A percentile compares a stretch with the other conserved stretches of the same genome.
phyloP scores from a whole-genome alignment of 768 basidiomycete species.

The Pholiota conissans region DNA sequence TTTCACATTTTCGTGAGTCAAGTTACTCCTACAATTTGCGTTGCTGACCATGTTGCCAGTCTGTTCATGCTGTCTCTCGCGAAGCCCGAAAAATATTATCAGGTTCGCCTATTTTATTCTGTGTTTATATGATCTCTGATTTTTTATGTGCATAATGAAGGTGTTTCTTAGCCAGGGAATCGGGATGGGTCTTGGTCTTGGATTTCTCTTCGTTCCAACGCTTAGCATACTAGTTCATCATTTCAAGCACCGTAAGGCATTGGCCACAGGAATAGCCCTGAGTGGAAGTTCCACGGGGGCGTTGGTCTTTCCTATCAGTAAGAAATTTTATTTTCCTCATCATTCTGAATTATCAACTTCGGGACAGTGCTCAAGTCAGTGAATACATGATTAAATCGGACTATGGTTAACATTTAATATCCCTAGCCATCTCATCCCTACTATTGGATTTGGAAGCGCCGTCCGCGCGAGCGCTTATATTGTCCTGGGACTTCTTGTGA shows the following conservation, averaged over 20 bases:
- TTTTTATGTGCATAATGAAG: not conserved
- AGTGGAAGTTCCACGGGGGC: conserved; percentile 42
- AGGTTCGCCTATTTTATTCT: conserved; percentile 26
- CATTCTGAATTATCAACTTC: not conserved
- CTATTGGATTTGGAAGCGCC: conserved; percentile 24
- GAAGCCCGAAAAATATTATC: conserved; percentile 39
- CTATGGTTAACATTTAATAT: not conserved
- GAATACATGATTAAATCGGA: too few relatives aligned
- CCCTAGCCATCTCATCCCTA: conserved; percentile 23
- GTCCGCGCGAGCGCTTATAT: conserved; percentile 26
- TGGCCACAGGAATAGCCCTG: conserved; percentile 33
- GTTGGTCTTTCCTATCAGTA: conserved; percentile 33
- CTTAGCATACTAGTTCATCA: conserved; percentile 39
- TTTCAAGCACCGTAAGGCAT: conserved; percentile 34
- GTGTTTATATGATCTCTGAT: not conserved
- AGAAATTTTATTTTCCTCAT: not conserved
- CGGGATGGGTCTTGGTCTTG: conserved; percentile 47
- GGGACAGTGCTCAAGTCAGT: conserved; percentile 23
- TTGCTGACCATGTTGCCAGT: conserved; percentile 5
- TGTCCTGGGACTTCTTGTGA: conserved; percentile 20
- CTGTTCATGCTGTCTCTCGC: conserved; percentile 41
- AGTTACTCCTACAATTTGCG: too few relatives aligned
- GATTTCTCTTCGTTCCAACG: conserved; percentile 47
- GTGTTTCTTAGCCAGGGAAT: conserved; percentile 52
- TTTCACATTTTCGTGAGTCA: conserved; percentile 22